These are phyloP conservation scores for Russula dissimulans DNA, from an alignment of 768 basidiomycete genomes.

Conservation along the genomic window DNA sequence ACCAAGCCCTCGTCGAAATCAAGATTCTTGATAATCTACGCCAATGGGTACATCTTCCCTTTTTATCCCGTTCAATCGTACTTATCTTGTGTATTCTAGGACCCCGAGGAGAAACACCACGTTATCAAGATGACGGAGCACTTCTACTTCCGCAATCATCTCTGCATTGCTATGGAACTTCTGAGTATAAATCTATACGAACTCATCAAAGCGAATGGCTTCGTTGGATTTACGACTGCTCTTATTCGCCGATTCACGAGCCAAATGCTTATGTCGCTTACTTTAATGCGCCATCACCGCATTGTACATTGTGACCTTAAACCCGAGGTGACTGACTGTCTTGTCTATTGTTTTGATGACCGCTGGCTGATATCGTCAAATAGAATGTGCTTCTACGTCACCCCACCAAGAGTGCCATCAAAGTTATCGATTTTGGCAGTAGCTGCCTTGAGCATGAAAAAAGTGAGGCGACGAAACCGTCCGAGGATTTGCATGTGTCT, in stretches of 20 bases:
- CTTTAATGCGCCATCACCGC: slow-evolving; percentile 91
- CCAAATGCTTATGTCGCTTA: slow-evolving; percentile 88
- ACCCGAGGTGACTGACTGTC: slow-evolving; percentile 60
- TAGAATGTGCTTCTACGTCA: slow-evolving; percentile 93
- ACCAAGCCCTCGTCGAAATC: slow-evolving; percentile 97
- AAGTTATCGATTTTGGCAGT: slow-evolving; percentile 98
- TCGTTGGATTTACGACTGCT: slow-evolving; percentile 93
- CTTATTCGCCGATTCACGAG: slow-evolving; percentile 93
- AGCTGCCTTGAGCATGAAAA: slow-evolving; percentile 98
- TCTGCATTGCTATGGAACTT: slow-evolving; percentile 97
- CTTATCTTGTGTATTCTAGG: slow-evolving; percentile 38
- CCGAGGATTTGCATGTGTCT: neutral
- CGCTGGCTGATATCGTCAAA: neutral
- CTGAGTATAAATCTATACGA: slow-evolving; percentile 98
- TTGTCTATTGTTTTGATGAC: neutral
- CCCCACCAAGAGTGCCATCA: slow-evolving; percentile 92
- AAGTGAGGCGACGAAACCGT: slow-evolving; percentile 45
- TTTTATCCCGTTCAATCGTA: neutral
- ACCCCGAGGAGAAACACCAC: slow-evolving; percentile 92
- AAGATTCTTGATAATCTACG: slow-evolving; percentile 94
- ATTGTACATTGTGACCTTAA: slow-evolving; percentile 99
- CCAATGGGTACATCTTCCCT: slow-evolving; percentile 78
- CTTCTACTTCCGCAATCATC: slow-evolving; percentile 95
- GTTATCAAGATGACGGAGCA: slow-evolving; percentile 98
- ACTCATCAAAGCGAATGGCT: slow-evolving; percentile 97